phyloP scores from a whole-genome alignment of 2,329 filamentous ascomycete species.

The Fusarium nurragi region DNA sequence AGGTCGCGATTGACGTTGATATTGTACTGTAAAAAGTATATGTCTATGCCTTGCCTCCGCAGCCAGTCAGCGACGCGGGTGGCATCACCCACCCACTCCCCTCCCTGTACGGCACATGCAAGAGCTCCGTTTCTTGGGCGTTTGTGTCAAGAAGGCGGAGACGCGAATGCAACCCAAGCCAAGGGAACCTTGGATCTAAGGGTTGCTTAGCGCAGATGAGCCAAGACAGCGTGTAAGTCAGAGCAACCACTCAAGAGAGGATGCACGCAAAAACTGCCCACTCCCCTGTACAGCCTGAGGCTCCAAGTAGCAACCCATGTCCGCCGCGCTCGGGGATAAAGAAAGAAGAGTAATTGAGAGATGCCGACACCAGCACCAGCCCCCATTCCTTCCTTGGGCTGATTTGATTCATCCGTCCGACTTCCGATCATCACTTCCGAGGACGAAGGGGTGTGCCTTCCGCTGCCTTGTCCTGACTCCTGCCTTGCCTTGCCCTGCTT shows the following conservation, averaged over 20 bases:
- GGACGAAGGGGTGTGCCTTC: conserved; percentile 7
- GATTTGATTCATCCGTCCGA: neutral
- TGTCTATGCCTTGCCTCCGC: conserved; percentile 28
- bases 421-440: conserved; percentile 31
- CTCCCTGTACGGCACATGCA: conserved; percentile 14
- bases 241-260: neutral
- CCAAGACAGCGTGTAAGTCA: conserved; percentile 30
- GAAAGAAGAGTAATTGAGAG: neutral
- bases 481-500: neutral
- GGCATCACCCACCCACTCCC: conserved; percentile 24
- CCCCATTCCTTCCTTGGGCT: conserved; percentile 6
- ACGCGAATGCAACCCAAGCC: conserved; percentile 18
- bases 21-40: conserved; percentile 42
- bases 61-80: conserved; percentile 25
- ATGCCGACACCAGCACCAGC: conserved; percentile 7
- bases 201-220: conserved; percentile 18
- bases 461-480: neutral
- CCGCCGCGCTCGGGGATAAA: conserved; percentile 6
- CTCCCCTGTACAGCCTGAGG: conserved; percentile 10
- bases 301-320: conserved; percentile 3
- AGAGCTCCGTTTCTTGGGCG: conserved; percentile 4
- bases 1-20: conserved; percentile 7
- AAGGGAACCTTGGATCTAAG: conserved; percentile 30
- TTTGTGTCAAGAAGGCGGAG: conserved; percentile 23
- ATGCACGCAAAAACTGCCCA: conserved; percentile 1